A percentile compares a stretch with the other conserved stretches of the same genome.
Evolutionary conservation across 2,329 filamentous ascomycete genomes (phyloP).

Genomic region (Camptophora hylomeconis): DNA sequence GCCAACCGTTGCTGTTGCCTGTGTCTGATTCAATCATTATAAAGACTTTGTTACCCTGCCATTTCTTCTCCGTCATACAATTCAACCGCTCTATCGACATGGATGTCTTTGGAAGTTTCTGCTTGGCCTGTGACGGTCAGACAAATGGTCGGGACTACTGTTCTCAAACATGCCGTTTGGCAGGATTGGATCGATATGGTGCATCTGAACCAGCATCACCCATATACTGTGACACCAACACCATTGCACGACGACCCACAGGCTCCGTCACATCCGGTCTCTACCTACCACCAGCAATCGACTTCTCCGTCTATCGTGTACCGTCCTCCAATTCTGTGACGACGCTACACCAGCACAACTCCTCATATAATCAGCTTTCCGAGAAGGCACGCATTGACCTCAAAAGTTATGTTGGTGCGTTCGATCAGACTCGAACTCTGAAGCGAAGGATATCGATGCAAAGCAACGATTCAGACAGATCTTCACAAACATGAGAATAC

Average conservation of each 20-base stretch:
- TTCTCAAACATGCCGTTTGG: constrained; percentile 79
- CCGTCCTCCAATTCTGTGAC: constrained; percentile 34
- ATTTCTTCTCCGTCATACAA: no score
- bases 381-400: constrained; percentile 68
- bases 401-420: constrained; percentile 73
- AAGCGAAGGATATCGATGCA: constrained; percentile 22
- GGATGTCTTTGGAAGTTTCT: constrained; percentile 71
- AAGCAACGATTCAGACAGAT: constrained; percentile 12
- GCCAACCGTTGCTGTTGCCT: no score
- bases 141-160: constrained; percentile 74
- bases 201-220: constrained; percentile 24
- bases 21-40: no score
- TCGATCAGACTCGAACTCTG: constrained; percentile 60
- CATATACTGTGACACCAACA: constrained; percentile 37
- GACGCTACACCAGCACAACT: constrained; percentile 56
- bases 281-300: constrained; percentile 61
- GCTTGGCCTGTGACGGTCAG: constrained; percentile 85
- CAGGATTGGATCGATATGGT: constrained; percentile 55
- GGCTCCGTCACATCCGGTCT: constrained; percentile 43
- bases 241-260: constrained; percentile 40
- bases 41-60: no score
- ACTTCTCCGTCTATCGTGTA: constrained; percentile 48
- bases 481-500: no score
- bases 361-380: constrained; percentile 44
- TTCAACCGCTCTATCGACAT: constrained; percentile 24